Evolutionary conservation across 768 basidiomycete species (phyloP), one percentile per base, ranked within the genome.

Genomic region (Hydnomerulius pinastri): DNA sequence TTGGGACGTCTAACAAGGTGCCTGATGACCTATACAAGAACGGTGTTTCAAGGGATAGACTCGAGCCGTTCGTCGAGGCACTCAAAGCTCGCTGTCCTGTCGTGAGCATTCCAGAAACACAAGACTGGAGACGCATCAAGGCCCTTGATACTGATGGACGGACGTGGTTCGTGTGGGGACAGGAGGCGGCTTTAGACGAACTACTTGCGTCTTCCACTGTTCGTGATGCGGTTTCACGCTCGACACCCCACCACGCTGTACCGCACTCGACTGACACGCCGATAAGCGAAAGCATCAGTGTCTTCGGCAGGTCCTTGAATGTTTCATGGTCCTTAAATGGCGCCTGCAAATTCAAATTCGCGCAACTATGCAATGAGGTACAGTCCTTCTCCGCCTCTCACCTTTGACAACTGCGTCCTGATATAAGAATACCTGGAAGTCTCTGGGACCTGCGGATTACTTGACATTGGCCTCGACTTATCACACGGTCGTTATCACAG

Each of bases 391-490:
- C 17, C 17, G 11, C 23, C n/a, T n/a, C n/a, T 39, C 23, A 4
- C n/a, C n/a, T n/a, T n/a, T n/a, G n/a, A n/a, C n/a, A n/a, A n/a
- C n/a, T n/a, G n/a, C n/a, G n/a, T n/a, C n/a, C n/a, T n/a, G n/a
- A n/a, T n/a, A n/a, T n/a, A n/a, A n/a, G n/a, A n/a, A n/a, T n/a
- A n/a, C n/a, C n/a, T n/a, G 4, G 7, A 17, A 76, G 71, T 73
- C 77, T 0, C 68, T 83, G 2, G 81, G 80, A 0, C 72, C 79
- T 4, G 82, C 82, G 2, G 80, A 84, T 63, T 83, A 82, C 63
- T 68, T 84, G 43, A 75, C 80, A 6, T 60, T 84, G 9, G 77
- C 80, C 0, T 74, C 75, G 0, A 70, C 69, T 3, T 84, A 72
- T 58, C 70, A 74, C 50, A 78, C 76, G n/a, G 61, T 82, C 48